Evolutionary conservation across 805 yeast genomes (phyloP).

Genomic region (Yarrowia keelungensis): DNA sequence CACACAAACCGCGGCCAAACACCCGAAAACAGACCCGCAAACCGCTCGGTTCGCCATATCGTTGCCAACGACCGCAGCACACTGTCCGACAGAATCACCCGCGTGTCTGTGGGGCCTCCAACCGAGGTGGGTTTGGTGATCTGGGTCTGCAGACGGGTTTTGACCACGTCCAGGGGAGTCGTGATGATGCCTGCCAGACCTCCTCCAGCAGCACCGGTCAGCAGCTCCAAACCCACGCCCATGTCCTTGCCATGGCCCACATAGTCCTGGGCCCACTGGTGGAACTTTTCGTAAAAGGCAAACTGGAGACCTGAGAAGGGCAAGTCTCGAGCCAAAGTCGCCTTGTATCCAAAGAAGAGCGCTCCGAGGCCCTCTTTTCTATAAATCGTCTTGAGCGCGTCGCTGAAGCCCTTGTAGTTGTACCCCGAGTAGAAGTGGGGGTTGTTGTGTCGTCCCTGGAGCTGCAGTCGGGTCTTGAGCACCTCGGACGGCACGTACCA

Average conservation of each 20-base stretch:
- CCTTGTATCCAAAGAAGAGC: slow-evolving; percentile 89
- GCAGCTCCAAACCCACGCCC: slow-evolving; percentile 62
- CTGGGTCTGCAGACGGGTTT: slow-evolving; percentile 93
- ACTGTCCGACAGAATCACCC: slow-evolving; percentile 52
- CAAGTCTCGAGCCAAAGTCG: slow-evolving; percentile 87
- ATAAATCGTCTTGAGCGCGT: slow-evolving; percentile 72
- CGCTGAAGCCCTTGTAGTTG: slow-evolving; percentile 75
- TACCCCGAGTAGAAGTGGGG: slow-evolving; percentile 81
- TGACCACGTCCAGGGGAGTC: slow-evolving; percentile 92
- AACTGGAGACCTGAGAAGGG: slow-evolving; percentile 97
- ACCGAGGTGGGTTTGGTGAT: slow-evolving; percentile 46
- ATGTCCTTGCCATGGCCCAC: slow-evolving; percentile 47
- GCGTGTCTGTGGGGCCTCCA: slow-evolving; percentile 16
- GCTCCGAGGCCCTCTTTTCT: slow-evolving; percentile 76
- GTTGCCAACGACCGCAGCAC: slow-evolving; percentile 59
- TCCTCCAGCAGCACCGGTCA: slow-evolving; percentile 96
- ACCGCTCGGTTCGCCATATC: slow-evolving; percentile 77
- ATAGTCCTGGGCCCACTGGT: slow-evolving; percentile 49
- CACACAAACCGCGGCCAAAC: slow-evolving; percentile 96
- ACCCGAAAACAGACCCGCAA: slow-evolving; percentile 83
- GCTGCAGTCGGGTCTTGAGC: slow-evolving; percentile 86
- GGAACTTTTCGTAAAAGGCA: slow-evolving; percentile 85
- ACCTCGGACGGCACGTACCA: slow-evolving; percentile 97
- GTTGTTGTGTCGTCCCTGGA: slow-evolving; percentile 88
- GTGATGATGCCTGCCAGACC: slow-evolving; percentile 94